Conservation (phyloP, 352 stramenopile genomes). For the Pythium sukuiense region DNA sequence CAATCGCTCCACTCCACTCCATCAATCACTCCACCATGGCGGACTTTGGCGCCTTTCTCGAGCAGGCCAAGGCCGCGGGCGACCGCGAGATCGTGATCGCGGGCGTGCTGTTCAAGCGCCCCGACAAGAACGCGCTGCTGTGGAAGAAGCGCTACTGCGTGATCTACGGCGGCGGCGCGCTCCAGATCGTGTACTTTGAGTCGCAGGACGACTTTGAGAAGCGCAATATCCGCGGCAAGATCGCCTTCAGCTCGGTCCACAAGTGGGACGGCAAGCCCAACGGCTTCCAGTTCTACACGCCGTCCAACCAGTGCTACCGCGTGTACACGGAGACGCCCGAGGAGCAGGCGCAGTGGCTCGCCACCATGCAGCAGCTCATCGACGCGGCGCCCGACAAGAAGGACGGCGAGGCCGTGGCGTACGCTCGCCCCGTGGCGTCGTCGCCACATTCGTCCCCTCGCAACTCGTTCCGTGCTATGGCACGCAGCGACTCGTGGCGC, state of each 20-base stretch:
- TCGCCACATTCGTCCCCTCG: slow-evolving; percentile 64
- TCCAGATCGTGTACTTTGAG: slow-evolving; percentile 85
- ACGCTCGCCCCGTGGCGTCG: slow-evolving; percentile 66
- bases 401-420: slow-evolving; percentile 59
- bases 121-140: slow-evolving; percentile 79
- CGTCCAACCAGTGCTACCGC: slow-evolving; percentile 80
- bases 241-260: slow-evolving; percentile 79
- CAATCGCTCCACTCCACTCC: not conserved
- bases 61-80: slow-evolving; percentile 21
- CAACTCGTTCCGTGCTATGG: slow-evolving; percentile 34
- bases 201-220: slow-evolving; percentile 71
- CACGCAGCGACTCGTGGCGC: slow-evolving; percentile 73
- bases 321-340: slow-evolving; percentile 79
- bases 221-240: slow-evolving; percentile 76
- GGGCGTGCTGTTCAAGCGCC: slow-evolving; percentile 81
- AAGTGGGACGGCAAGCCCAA: slow-evolving; percentile 86
- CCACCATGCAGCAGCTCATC: slow-evolving; percentile 66
- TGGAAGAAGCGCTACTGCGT: slow-evolving; percentile 90
- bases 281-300: slow-evolving; percentile 88
- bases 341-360: slow-evolving; percentile 69
- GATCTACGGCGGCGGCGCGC: slow-evolving; percentile 51
- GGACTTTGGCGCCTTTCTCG: slow-evolving; percentile 27
- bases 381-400: slow-evolving; percentile 68
- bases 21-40: slow-evolving; percentile 17
- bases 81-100: slow-evolving; percentile 50